Base-by-base conservation (phyloP, 1,139 yeast genomes). In the Yamadazyma songkhlaensis region DNA sequence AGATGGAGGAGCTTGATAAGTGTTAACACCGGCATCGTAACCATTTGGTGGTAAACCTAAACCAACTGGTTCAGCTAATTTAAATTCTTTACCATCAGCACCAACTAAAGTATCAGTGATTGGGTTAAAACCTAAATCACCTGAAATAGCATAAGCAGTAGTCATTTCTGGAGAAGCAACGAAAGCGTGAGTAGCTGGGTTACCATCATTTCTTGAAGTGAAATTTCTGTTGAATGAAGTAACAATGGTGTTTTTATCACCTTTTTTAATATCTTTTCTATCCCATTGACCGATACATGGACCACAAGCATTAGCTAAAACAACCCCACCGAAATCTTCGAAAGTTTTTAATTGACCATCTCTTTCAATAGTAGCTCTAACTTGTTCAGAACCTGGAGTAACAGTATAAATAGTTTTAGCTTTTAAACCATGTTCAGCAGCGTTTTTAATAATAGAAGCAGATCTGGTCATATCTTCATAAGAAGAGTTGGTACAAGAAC, bases 211-310 rank as follows among this genome's bases (percentile, higher is more conserved):
- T 84, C 98, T 88, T 51, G 96, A 79, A 60, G 97, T 89, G 79
- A 92, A 92, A 77, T 92, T 92, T 84, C 97, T 88, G 92, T 92
- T 92, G 85, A 87, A 92, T 51, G 97, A 90, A 28, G 97, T 86
- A 53, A 92, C 96, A 75, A 92, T 92, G 55, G 98, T 87, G 83
- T 90, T 90, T 80, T 87, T 88, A 65, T 88, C 97, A 72, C 97
- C 97, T 82, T 89, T 92, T 78, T 86, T 79, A 66, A 90, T 80
- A 66, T 92, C 97, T 63, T 80, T 89, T 77, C 98, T 87, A 67
- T 92, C 97, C 98, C 98, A 92, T 79, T 92, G 98, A 67, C 98
- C 98, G 62, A 92, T 92, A 81, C 98, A 90, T 68, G 98, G 98
- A 67, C 98, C 98, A 79, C 98, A 90, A 48, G 98, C 98, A 66